Evolutionary conservation across 345 rosid species (phyloP), one percentile per base, ranked within the genome.

Genomic region (Moricandia arvensis): DNA sequence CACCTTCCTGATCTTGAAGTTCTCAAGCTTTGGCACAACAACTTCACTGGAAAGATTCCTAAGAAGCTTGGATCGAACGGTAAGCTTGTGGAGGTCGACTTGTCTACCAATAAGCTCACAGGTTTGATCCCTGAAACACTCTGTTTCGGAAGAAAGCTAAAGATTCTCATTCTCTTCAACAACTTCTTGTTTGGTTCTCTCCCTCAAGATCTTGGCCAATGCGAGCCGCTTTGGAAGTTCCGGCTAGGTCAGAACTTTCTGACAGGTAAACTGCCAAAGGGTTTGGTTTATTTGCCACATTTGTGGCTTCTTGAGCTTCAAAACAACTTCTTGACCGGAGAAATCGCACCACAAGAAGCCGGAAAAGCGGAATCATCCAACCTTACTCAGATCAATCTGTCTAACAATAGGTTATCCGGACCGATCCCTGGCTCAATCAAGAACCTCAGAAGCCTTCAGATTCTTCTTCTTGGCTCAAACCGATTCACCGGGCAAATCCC

Each of bases 101-200:
- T 94, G 78, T 94, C 98, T 3, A 84, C 91, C 4, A 94, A 94
- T 81, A 94, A 91, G 83, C 91, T 94, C 72, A 91, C 98, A 2
- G 96, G 98, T 49, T 59, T 73, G 60, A 75, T 89, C 65, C 95
- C 95, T 16, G 83, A 79, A 5, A 71, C 85, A 12, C 80, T 89
- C 37, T 89, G 95, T 67, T 66, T 76, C 4, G 86, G 86, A 11
- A 83, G 88, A 71, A 81, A 75, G 63, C 85, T 94, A 18, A 80
- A 66, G 70, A 85, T 84, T 74, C 77, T 91, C 38, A 94, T 94
- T 67, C 82, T 91, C 68, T 78, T 94, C 80, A 89, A 87, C 75
- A 94, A 94, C 84, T 91, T 89, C 79, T 85, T 94, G 73, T 87
- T 94, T 7, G 98, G 97, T 59, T 85, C 93, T 47, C 82, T 94